phyloP scores from a whole-genome alignment of 305 asterid species.

The Fraxinus baroniana region DNA sequence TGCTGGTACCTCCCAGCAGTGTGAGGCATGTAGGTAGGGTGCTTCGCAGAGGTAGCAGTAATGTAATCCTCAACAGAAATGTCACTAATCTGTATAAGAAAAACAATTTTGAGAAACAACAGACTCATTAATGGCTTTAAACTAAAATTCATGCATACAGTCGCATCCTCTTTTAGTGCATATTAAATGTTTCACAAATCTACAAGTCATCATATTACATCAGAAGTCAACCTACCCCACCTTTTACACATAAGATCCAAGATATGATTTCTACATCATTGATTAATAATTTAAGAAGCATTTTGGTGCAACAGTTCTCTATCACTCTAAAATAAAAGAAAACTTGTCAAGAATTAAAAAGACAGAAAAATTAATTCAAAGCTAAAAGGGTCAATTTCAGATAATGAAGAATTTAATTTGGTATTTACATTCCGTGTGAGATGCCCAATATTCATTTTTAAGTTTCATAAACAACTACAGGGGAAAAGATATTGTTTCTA shows the following conservation, averaged over 20 bases:
- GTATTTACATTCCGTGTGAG: background rate
- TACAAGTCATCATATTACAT: background rate
- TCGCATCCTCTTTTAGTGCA: too few species aligned
- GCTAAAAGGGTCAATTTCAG: too few species aligned
- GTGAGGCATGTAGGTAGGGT: slow-evolving; percentile 16
- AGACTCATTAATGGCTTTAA: background rate
- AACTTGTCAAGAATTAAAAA: too few species aligned
- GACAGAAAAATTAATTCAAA: too few species aligned
- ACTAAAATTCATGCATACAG: background rate
- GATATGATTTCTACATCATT: too few species aligned
- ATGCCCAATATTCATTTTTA: background rate
- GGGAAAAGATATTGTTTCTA: background rate
- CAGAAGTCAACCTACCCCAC: background rate
- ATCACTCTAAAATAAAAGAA: too few species aligned
- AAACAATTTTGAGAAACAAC: background rate
- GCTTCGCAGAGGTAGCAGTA: slow-evolving; percentile 19
- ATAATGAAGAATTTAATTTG: too few species aligned
- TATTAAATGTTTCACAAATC: background rate
- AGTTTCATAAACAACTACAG: background rate
- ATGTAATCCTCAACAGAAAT: slow-evolving; percentile 22
- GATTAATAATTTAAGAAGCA: too few species aligned
- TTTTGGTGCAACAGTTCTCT: too few species aligned
- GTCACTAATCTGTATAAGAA: slow-evolving; percentile 11
- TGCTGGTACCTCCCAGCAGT: slow-evolving; percentile 27
- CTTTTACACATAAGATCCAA: too few species aligned